These are phyloP conservation scores for Ilyonectria destructans DNA, from an alignment of 2,329 filamentous ascomycete genomes.

Conservation along the genomic window DNA sequence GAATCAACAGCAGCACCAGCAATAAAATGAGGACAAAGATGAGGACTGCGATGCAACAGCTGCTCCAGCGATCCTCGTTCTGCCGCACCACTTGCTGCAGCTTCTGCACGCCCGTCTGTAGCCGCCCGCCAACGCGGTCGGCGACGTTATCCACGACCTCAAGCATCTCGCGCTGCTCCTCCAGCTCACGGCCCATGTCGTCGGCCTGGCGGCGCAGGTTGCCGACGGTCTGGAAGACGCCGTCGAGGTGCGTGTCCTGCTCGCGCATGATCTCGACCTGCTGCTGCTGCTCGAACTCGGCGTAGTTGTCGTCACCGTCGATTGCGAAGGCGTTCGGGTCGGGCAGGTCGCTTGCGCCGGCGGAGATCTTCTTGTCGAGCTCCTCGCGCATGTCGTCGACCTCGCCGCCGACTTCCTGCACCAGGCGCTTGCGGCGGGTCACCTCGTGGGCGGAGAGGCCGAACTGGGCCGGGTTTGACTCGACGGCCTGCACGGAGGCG, in stretches of 20 bases:
- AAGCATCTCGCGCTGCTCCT: slow-evolving; percentile 93
- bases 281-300: slow-evolving; percentile 90
- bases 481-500: slow-evolving; percentile 88
- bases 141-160: slow-evolving; percentile 88
- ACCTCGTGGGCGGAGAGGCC: slow-evolving; percentile 90
- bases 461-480: slow-evolving; percentile 89
- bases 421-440: slow-evolving; percentile 82
- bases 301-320: slow-evolving; percentile 71
- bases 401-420: slow-evolving; percentile 91
- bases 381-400: slow-evolving; percentile 92
- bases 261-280: slow-evolving; percentile 94
- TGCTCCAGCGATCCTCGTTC: slow-evolving; percentile 91
- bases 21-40: slow-evolving; percentile 92
- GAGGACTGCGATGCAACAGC: slow-evolving; percentile 91
- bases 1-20: slow-evolving; percentile 81
- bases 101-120: slow-evolving; percentile 90
- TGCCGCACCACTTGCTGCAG: slow-evolving; percentile 87
- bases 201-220: slow-evolving; percentile 92
- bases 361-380: slow-evolving; percentile 73
- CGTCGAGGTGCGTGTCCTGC: slow-evolving; percentile 93
- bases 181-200: slow-evolving; percentile 95
- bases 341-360: slow-evolving; percentile 63
- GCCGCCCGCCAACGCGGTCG: slow-evolving; percentile 88
- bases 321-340: slow-evolving; percentile 73
- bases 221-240: slow-evolving; percentile 93